A percentile compares a stretch with the other conserved stretches of the same genome.
Conservation (phyloP, 306 rosid species). For the Acacia crassicarpa region DNA sequence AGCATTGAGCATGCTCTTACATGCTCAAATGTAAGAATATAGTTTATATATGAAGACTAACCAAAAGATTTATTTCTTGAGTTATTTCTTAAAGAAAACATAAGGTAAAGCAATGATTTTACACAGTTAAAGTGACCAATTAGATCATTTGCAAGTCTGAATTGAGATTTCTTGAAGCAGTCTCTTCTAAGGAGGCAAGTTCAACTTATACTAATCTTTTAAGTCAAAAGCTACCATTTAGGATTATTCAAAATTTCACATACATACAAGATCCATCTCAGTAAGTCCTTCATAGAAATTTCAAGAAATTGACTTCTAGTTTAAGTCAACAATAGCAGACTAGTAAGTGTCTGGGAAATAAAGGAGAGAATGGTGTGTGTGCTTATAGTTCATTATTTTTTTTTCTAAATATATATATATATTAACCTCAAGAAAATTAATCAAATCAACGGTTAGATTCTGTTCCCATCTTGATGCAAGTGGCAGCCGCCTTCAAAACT, state of each 20-base stretch:
- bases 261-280: neutral
- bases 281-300: neutral
- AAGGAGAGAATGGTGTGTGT: neutral
- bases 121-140: neutral
- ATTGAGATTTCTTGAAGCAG: neutral
- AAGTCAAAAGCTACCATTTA: neutral
- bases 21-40: neutral
- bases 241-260: neutral
- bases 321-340: neutral
- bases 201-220: too few species aligned
- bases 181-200: too few species aligned
- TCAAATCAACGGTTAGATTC: neutral
- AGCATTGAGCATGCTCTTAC: slow-evolving; percentile 1
- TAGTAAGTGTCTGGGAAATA: neutral
- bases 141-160: neutral
- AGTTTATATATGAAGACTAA: slow-evolving; percentile 8
- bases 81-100: neutral
- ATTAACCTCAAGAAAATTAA: neutral
- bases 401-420: neutral
- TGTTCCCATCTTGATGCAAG: neutral
- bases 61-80: slow-evolving; percentile 4
- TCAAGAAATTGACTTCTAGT: neutral
- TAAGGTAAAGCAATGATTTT: neutral
- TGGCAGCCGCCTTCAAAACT: neutral
- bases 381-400: neutral